phyloP scores from a whole-genome alignment of 129 eudicot species.

The Kitagawia praeruptora region DNA sequence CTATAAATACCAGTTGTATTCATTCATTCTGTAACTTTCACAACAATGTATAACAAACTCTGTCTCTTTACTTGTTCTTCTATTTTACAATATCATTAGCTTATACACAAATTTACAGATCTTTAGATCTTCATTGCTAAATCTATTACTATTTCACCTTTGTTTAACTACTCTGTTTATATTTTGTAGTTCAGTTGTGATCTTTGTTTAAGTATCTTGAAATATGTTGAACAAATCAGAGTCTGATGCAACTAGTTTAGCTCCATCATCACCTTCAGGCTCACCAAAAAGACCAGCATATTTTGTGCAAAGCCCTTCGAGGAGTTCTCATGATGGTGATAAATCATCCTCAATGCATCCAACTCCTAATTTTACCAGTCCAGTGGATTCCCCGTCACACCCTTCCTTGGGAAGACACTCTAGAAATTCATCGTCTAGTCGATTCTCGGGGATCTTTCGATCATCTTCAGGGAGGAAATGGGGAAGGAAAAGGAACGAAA shows the following conservation, averaged over 20 bases:
- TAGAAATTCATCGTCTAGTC: constrained; percentile 80
- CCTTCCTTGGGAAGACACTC: constrained; percentile 90
- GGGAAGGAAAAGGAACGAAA: constrained; percentile 74
- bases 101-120: no score
- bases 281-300: constrained; percentile 62
- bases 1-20: no score
- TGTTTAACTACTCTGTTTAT: background rate
- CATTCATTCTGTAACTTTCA: no score
- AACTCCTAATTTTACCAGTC: constrained; percentile 73
- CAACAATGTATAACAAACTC: no score
- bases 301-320: constrained; percentile 91
- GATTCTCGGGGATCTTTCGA: constrained; percentile 90
- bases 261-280: constrained; percentile 9
- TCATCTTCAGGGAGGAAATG: constrained; percentile 84
- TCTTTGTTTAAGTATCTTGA: background rate
- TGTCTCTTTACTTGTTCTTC: no score
- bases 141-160: no score
- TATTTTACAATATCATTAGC: no score
- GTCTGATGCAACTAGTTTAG: constrained; percentile 5
- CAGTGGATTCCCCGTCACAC: constrained; percentile 92
- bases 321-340: constrained; percentile 94
- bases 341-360: constrained; percentile 83
- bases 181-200: background rate
- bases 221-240: constrained; percentile 8
- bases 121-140: no score